A percentile compares a stretch with the other conserved stretches of the same genome.
Conservation (phyloP, 2,329 filamentous ascomycete species). For the Fusarium buharicum region DNA sequence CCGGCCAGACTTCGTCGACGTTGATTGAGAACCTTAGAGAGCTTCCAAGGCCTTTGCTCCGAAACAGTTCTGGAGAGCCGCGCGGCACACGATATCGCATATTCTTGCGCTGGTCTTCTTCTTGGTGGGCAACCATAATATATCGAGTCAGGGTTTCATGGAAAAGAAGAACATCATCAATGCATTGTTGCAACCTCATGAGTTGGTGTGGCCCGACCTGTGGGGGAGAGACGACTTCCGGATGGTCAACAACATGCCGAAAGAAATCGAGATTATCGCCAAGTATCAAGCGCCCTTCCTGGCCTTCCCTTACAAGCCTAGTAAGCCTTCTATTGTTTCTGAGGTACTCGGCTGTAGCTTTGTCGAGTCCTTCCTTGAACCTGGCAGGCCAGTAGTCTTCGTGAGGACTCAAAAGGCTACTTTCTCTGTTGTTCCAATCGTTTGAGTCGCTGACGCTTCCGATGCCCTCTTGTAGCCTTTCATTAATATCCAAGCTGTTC, state of each 20-base stretch:
- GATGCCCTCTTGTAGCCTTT: no score
- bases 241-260: no score
- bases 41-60: slow-evolving; percentile 40
- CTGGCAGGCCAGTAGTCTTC: no score
- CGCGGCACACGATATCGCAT: neutral
- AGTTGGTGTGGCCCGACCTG: neutral
- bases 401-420: no score
- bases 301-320: no score
- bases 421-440: no score
- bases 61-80: slow-evolving; percentile 8
- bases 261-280: no score
- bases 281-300: no score
- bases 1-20: slow-evolving; percentile 33
- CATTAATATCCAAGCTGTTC: neutral
- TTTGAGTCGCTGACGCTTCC: no score
- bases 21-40: slow-evolving; percentile 31
- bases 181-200: slow-evolving; percentile 3
- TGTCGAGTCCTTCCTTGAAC: no score
- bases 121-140: neutral
- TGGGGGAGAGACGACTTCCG: neutral
- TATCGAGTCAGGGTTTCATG: neutral
- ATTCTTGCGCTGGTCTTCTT: neutral
- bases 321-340: no score
- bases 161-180: slow-evolving; percentile 13
- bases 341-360: no score